Percentiles rank a stretch among this genome's conserved stretches.
Conservation (phyloP, 1,284 basidiomycete species). For the Leccinum proliferum region DNA sequence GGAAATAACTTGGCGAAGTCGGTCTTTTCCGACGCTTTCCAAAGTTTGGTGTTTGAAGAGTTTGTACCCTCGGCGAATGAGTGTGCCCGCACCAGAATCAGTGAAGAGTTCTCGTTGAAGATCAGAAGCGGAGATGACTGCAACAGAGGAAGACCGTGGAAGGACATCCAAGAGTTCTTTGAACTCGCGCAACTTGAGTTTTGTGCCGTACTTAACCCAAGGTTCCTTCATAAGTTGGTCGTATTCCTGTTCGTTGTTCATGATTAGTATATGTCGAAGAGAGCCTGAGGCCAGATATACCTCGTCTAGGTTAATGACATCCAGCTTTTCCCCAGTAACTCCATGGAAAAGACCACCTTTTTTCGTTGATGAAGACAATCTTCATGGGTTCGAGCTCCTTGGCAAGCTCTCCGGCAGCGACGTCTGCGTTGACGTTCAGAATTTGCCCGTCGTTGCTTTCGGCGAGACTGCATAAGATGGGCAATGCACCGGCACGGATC, state of each 20-base stretch:
- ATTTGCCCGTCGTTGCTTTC: conserved; percentile 92
- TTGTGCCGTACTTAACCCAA: conserved; percentile 99
- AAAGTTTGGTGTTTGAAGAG: conserved; percentile 86
- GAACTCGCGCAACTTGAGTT: conserved; percentile 99
- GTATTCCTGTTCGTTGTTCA: conserved; percentile 66
- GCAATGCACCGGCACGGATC: conserved; percentile 89
- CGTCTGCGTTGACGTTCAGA: conserved; percentile 95
- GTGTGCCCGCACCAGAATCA: conserved; percentile 95
- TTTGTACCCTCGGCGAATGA: conserved; percentile 97
- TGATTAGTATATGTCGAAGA: conserved; percentile 6
- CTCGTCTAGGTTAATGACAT: conserved; percentile 97
- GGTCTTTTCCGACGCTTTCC: conserved; percentile 85
- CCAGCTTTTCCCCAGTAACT: conserved; percentile 90
- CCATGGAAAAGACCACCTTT: conserved; percentile 99
- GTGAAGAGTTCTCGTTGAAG: conserved; percentile 99
- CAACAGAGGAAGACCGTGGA: conserved; percentile 96
- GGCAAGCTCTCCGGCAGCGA: conserved; percentile 92
- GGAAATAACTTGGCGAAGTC: conserved; percentile 88
- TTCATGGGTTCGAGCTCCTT: conserved; percentile 98
- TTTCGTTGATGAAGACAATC: conserved; percentile 98
- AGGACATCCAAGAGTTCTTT: conserved; percentile 99
- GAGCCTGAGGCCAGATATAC: conserved; percentile 34
- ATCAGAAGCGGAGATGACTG: conserved; percentile 92
- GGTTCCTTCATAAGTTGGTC: conserved; percentile 95
- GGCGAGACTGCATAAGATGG: conserved; percentile 89